A percentile compares a stretch with the other conserved stretches of the same genome.
phyloP scores from a whole-genome alignment of 1,139 yeast species.

The Yamadazyma siamensis region DNA sequence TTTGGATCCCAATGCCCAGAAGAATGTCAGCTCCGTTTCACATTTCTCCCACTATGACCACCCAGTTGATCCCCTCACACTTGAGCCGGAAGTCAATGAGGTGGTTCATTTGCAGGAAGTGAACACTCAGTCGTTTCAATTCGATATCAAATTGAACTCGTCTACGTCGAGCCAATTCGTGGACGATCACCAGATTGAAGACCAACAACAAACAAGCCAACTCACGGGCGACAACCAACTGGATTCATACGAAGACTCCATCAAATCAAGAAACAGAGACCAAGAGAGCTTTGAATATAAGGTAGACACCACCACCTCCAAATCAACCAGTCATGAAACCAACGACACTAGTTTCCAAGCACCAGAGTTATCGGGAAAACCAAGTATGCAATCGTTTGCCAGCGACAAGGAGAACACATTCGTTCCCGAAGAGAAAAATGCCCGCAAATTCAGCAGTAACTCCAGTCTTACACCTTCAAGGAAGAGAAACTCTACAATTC shows the following conservation, averaged over 20 bases:
- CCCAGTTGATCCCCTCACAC: constrained; percentile 7
- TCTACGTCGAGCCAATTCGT: constrained; percentile 6
- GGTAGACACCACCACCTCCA: not conserved
- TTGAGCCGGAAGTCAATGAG: constrained; percentile 12
- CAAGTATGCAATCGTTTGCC: constrained; percentile 3
- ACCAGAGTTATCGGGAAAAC: constrained; percentile 5
- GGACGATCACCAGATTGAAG: not conserved
- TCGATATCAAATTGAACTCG: constrained; percentile 10
- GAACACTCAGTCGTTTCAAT: constrained; percentile 14
- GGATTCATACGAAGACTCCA: no score
- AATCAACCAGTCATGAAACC: constrained; percentile 3
- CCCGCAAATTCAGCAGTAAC: constrained; percentile 2
- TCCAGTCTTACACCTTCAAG: not conserved
- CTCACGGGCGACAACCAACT: no score
- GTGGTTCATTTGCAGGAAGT: constrained; percentile 12
- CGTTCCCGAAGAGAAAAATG: not conserved
- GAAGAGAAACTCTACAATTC: constrained; percentile 8
- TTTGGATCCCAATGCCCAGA: not conserved
- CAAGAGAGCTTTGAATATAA: not conserved
- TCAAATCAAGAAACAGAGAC: no score
- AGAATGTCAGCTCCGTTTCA: not conserved
- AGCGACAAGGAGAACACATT: not conserved
- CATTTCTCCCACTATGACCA: constrained; percentile 2
- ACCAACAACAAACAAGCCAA: no score
- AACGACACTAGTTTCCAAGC: constrained; percentile 10